These are phyloP conservation scores for Mentha longifolia DNA, from an alignment of 257 asterid genomes.

Conservation along the genomic window DNA sequence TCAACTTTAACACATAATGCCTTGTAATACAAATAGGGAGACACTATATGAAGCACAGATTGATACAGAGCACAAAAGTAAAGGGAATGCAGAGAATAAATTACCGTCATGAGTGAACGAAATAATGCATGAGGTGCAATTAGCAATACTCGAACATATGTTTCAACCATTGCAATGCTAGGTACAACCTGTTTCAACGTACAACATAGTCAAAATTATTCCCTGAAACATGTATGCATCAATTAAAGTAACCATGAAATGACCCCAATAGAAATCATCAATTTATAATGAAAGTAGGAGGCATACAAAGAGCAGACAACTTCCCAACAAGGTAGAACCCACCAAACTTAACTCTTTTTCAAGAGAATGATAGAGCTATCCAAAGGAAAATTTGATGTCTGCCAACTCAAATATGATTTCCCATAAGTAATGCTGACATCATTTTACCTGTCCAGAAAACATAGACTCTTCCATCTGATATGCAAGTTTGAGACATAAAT, in stretches of 20 bases:
- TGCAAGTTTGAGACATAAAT: conserved; percentile 84
- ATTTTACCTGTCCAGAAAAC: conserved; percentile 91
- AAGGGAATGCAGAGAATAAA: conserved; percentile 14
- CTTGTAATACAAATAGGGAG: conserved; percentile 4
- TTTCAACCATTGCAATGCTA: conserved; percentile 97
- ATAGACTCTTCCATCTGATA: conserved; percentile 86
- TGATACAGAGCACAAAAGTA: conserved; percentile 24
- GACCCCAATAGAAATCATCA: conserved; percentile 14
- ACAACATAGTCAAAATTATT: conserved; percentile 35
- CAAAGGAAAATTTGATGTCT: conserved; percentile 13
- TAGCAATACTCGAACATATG: conserved; percentile 87
- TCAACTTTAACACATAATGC: conserved; percentile 12
- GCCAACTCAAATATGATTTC: conserved; percentile 33
- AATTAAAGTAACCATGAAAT: conserved; percentile 7
- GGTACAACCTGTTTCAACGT: conserved; percentile 78
- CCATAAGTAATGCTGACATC: conserved; percentile 21
- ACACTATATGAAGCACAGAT: conserved; percentile 12
- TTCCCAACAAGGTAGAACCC: neutral
- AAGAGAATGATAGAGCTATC: neutral
- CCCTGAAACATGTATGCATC: conserved; percentile 1
- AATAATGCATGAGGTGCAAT: conserved; percentile 91
- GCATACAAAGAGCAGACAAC: conserved; percentile 15
- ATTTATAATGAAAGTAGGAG: conserved; percentile 15
- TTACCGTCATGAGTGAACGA: conserved; percentile 83
- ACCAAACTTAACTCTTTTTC: conserved; percentile 16